Evolutionary conservation across 768 basidiomycete species (phyloP).

Genomic region (Lactarius vividus): DNA sequence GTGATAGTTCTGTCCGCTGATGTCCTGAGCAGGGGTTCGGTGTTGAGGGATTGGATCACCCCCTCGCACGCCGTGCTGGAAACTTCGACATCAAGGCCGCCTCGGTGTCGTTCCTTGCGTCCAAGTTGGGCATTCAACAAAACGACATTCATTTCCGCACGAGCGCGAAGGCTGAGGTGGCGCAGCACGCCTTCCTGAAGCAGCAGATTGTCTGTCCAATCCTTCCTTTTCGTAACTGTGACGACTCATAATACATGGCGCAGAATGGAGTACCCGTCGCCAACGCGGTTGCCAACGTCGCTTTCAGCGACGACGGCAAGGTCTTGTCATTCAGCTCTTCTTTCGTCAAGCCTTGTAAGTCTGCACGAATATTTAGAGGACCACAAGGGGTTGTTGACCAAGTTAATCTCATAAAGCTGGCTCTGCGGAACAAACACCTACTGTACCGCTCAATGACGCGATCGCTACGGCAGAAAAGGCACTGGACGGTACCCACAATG

Average conservation of each 20-base stretch:
- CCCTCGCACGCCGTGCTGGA: constrained; percentile 29
- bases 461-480: constrained; percentile 40
- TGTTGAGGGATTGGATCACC: constrained; percentile 29
- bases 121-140: constrained; percentile 27
- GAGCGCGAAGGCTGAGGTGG: constrained; percentile 25
- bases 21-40: constrained; percentile 31
- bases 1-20: background rate
- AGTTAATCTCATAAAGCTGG: constrained; percentile 11
- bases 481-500: constrained; percentile 43
- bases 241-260: background rate
- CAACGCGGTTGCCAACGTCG: constrained; percentile 46
- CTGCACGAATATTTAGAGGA: background rate
- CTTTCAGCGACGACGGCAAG: constrained; percentile 42
- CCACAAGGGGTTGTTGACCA: background rate
- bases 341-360: constrained; percentile 45
- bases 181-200: constrained; percentile 29
- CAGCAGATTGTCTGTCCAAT: constrained; percentile 29
- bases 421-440: constrained; percentile 37
- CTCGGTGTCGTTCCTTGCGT: constrained; percentile 31
- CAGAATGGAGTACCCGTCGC: constrained; percentile 39
- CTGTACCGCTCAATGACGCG: constrained; percentile 37
- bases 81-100: constrained; percentile 29
- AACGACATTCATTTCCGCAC: constrained; percentile 27
- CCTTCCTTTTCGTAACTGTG: background rate
- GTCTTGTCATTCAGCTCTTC: constrained; percentile 46